These are phyloP conservation scores for Yamadazyma triangularis DNA, from an alignment of 1,139 yeast genomes.

Conservation along the genomic window DNA sequence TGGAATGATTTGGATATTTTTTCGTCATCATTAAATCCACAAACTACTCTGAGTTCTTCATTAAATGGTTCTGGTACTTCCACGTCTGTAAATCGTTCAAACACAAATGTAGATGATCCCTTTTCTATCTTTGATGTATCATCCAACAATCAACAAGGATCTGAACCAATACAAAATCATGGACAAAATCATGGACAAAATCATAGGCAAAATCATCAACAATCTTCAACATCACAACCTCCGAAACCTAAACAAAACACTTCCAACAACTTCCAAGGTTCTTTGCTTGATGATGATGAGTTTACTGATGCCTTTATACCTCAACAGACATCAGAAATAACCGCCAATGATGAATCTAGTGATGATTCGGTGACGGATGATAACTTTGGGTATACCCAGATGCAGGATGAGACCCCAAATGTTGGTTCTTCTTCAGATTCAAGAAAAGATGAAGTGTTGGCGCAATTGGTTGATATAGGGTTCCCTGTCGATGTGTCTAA, in stretches of 20 bases:
- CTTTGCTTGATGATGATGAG: slow-evolving; percentile 41
- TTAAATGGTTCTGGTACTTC: slow-evolving; percentile 1
- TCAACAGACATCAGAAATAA: background rate
- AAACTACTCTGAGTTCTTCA: slow-evolving; percentile 1
- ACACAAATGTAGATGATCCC: slow-evolving; percentile 14
- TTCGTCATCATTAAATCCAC: slow-evolving; percentile 3
- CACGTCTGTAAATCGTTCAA: background rate
- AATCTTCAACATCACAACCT: background rate
- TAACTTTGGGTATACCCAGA: background rate
- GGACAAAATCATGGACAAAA: background rate
- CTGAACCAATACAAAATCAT: background rate
- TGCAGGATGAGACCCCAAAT: background rate
- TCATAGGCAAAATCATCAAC: background rate
- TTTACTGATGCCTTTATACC: slow-evolving; percentile 36
- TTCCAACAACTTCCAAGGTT: slow-evolving; percentile 1
- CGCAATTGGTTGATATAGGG: slow-evolving; percentile 78
- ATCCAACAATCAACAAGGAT: background rate
- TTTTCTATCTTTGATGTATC: slow-evolving; percentile 15
- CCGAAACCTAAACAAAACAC: background rate
- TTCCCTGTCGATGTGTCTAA: slow-evolving; percentile 60
- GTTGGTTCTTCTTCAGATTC: background rate
- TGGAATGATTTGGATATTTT: slow-evolving; percentile 13
- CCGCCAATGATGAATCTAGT: background rate
- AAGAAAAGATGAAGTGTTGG: slow-evolving; percentile 49
- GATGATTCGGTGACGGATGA: background rate